Base-by-base conservation (phyloP, 179 eudicot genomes). In the Carnegiea gigantea region DNA sequence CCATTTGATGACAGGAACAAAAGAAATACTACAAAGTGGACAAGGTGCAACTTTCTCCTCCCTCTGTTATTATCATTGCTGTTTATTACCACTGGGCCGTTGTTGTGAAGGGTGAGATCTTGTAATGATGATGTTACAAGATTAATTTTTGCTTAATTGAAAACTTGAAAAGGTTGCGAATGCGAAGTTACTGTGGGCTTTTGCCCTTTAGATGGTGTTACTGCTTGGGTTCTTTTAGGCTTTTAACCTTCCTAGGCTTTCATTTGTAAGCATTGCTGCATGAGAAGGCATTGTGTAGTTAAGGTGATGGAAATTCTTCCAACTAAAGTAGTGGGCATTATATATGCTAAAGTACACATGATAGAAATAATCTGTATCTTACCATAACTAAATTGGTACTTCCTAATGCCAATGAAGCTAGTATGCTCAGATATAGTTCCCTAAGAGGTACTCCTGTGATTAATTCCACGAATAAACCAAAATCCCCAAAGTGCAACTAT, bases 1-100 rank as follows among this genome's bases (percentile, higher is more conserved):
- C 79, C 98, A 94, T 85, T 81, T 96, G 83, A 94, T 96, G 96
- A 84, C 96, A 64, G 98, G 98, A 88, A 96, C 97, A 21, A 91
- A 92, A 86, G 98, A 96, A 78, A 90, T 94, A 83, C 84, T 96
- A 68, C 92, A 92, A 77, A 94, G 90, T 59, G 99, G 98, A 78
- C 91, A 92, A 92, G 99, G 99, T 94, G 77, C 36, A 24, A 30
- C 24, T 75, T 82, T 17, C 77, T 81, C 36, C 20, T 79, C 33
- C 38, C 7, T 43, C 24, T 49, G 12, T 36, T 72, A 8, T 20
- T 46, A 18, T 64, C 23, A 59, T 74, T 18, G 23, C 26, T 65
- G 62, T 40, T 51, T 23, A 62, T 1, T 7, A 18, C n/a, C 26
- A 14, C 46, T 44, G 28, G 76, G 40, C 44, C n/a, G 68, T 30